Base-by-base conservation (phyloP, 345 rosid genomes). In the Heritiera littoralis region DNA sequence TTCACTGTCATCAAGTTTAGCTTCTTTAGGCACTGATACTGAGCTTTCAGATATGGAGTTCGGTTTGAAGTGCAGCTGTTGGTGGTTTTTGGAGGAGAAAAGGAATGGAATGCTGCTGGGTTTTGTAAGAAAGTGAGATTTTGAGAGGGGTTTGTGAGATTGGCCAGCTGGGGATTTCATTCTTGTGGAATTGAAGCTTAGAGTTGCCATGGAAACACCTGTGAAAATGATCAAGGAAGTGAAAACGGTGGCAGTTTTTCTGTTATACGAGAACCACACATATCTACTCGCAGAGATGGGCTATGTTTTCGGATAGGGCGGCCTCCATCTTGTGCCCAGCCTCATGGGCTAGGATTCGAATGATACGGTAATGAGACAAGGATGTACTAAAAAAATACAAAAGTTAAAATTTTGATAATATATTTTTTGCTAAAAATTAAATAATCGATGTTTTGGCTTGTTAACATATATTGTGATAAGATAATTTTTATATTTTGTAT, bases 151-250 rank as follows among this genome's bases (percentile, higher is more conserved):
- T 79, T 83, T 85, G 55, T 64, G 85, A 74, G 84, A 59, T 46
- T 82, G 80, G 63, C 67, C 73, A 5, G 84, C 76, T 48, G 91
- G 79, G 73, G 84, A 74, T 56, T 80, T 85, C 77, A 89, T 85
- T 83, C 90, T 90, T 56, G 91, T 76, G 72, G 93, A 83, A 79
- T 90, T 92, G 84, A 95, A 90, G 86, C 88, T 80, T 51, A 95
- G 90, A 86, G 93, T 85, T 78, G 98, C 97, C 97, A 93, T 89
- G 85, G 87, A 77, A 78, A 84, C 77, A 60, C 9, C 30, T 32
- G 30, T 28, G 73, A 69, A 69, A 13, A 49, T 32, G 18, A 28
- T 20, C 5, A 49, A 23, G 14, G 40, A 48, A 23, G 55, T 4
- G 41, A 69, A 32, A 48, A 17, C 54, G 76, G 54, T 54, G 76